Evolutionary conservation across 2,329 filamentous ascomycete genomes (phyloP).

Genomic region (Amesomyces nigricolor): DNA sequence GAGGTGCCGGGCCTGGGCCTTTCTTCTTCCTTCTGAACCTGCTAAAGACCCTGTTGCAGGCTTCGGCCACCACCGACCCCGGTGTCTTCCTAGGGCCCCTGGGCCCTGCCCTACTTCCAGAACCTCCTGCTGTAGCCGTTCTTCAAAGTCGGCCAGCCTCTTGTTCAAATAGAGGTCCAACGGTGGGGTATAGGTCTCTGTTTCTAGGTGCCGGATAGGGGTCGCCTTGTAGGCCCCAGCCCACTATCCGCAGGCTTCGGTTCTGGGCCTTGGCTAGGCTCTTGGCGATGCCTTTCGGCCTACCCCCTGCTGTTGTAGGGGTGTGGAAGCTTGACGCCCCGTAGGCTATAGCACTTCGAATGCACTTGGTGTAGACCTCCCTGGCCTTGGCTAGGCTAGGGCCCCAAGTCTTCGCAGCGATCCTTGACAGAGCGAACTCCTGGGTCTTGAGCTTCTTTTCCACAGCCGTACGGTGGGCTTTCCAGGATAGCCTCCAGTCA

Average conservation of each 20-base stretch:
- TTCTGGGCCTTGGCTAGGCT: not conserved
- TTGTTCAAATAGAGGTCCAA: not conserved
- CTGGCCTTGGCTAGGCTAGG: not conserved
- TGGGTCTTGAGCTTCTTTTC: not conserved
- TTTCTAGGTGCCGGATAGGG: not conserved
- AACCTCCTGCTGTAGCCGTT: not conserved
- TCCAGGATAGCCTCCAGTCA: not conserved
- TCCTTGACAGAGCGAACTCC: not conserved
- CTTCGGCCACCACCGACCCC: too few relatives aligned
- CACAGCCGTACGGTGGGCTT: not conserved
- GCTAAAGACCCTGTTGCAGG: too few relatives aligned
- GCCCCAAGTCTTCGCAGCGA: not conserved
- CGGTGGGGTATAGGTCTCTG: not conserved
- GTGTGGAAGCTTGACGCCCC: not conserved
- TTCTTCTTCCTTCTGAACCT: too few relatives aligned
- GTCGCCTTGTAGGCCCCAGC: not conserved
- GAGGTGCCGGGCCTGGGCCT: too few relatives aligned
- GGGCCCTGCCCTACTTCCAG: too few relatives aligned
- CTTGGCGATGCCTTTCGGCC: not conserved
- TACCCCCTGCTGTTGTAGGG: not conserved
- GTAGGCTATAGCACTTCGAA: conserved; percentile 1
- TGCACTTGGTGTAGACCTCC: not conserved
- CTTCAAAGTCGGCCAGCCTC: not conserved
- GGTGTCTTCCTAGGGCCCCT: too few relatives aligned
- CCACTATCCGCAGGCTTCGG: not conserved